Base-by-base conservation (phyloP, 495 filamentous ascomycete species). In the Xylaria grammica region DNA sequence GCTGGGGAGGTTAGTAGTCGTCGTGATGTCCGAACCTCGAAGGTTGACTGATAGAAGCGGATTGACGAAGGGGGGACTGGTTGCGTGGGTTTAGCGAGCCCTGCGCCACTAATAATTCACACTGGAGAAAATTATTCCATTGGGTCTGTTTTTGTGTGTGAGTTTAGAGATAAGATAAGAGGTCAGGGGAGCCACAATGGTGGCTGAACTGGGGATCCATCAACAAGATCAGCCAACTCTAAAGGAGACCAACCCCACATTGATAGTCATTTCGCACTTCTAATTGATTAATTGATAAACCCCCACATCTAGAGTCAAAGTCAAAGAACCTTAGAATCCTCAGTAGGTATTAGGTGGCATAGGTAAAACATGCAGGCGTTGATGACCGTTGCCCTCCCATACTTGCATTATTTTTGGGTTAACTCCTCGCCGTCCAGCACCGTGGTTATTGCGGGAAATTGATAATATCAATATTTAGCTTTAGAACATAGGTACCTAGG, bases 1-100 rank as follows among this genome's bases (percentile, higher is more conserved):
- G 63, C 58, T 72, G 72, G 69, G 65, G 67, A 66, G 66, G 64
- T 74, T 74, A 65, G 67, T 74, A 66, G 72, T 72, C 69, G 62
- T 70, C 68, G 65, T 74, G 72, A 72, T 69, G 65, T 67, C 69
- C 69, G 69, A 72, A 72, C 66, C 67, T 72, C 55, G 24, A 66
- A 62, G 63, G 69, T 69, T 66, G 67, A 60, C 67, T 61, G 65
- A 56, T 65, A 58, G 54, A 46, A 60, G 58, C 72, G 56, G 67
- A 67, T 59, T 52, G 72, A 65, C 62, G 57, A 58, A 68, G 48
- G 61, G 67, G 69, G 69, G 66, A 65, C 68, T 67, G 72, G 71
- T 69, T 57, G 67, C 68, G 67, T 63, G 60, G 27, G 69, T 66
- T 73, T 71, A 73, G 69, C 69, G 71, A 73, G 71, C 71, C 71